Evolutionary conservation across 495 filamentous ascomycete species (phyloP), one percentile per base, ranked within the genome.

Genomic region (Trichocladium antarcticum): DNA sequence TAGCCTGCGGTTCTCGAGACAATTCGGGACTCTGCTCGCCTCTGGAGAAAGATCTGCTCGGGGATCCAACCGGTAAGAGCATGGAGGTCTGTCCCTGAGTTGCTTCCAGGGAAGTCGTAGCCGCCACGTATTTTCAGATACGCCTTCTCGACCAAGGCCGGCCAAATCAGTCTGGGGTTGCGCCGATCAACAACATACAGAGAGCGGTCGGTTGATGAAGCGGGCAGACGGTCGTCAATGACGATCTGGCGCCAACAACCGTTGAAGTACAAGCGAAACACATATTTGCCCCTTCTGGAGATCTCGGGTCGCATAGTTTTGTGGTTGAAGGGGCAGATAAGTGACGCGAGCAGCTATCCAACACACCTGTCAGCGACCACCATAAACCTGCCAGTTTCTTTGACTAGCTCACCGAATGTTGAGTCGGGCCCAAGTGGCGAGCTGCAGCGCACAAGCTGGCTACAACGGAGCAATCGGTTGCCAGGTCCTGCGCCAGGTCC

Each of bases 31-130:
- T 14, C 7, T 2, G 29, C 58, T 42, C 57, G 78, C 76, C 73
- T 79, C 49, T 94, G 89, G 4, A 97, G 69, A 57, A 93, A 95
- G 3, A 97, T 67, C 57, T 99, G 92, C 64, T 99, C 89, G 0
- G 92, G 92, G 47, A 99, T 87, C 92, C 92, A 99, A 24, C 90
- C 89, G 1, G 84, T 93, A 41, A 99, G 64, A 11, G 89, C 81
- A 71, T 86, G 86, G 2, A 99, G 67, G 61, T 99, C 92, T 6
- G 89, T 95, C 2, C 85, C 89, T 3, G 89, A 96, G 61, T 99
- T 96, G 57, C 90, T 96, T n/a, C 92, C 92, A 2, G 92, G 92
- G 55, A 99, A 97, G 54, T 97, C 87, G 63, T 99, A 99, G 28
- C 92, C 93, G 28, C 93, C 93, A 17, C 88, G 78, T 7, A 97